These are phyloP conservation scores for Physcia stellaris DNA, from an alignment of 495 filamentous ascomycete species.

Conservation along the genomic window DNA sequence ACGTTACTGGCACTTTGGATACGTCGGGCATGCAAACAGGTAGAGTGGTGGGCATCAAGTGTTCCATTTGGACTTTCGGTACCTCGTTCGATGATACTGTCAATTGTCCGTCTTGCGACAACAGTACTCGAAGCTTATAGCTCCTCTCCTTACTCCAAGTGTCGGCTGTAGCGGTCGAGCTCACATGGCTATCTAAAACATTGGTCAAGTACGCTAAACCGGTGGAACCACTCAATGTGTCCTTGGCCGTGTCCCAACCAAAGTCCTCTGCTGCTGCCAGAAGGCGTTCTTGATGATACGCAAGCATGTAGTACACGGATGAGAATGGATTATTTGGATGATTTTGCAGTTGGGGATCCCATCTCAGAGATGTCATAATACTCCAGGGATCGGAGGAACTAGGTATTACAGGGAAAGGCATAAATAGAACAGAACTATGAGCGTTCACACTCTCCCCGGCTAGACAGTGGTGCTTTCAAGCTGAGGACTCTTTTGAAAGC, in stretches of 20 bases:
- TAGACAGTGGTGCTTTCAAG: too few species aligned
- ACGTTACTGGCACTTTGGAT: constrained; percentile 12
- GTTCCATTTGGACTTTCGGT: constrained; percentile 1
- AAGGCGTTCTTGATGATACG: constrained; percentile 72
- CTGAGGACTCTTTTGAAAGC: too few species aligned
- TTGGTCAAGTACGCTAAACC: too few species aligned
- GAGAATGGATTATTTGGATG: too few species aligned
- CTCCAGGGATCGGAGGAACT: constrained; percentile 16
- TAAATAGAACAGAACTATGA: too few species aligned
- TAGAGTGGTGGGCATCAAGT: constrained; percentile 3
- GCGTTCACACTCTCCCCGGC: too few species aligned
- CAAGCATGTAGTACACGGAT: constrained; percentile 73
- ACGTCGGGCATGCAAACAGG: background rate
- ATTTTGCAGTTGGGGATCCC: too few species aligned
- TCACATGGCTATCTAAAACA: too few species aligned
- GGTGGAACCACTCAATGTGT: constrained; percentile 25
- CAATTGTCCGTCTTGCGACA: constrained; percentile 36
- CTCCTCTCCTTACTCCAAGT: too few species aligned
- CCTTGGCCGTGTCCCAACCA: constrained; percentile 24
- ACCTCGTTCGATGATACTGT: constrained; percentile 17
- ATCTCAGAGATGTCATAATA: constrained; percentile 28
- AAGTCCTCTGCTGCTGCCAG: constrained; percentile 59
- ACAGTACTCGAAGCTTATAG: constrained; percentile 39
- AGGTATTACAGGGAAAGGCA: too few species aligned
- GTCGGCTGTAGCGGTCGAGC: too few species aligned